These are phyloP conservation scores for Lasiosphaeria hispida DNA, from an alignment of 495 filamentous ascomycete species.

Conservation along the genomic window DNA sequence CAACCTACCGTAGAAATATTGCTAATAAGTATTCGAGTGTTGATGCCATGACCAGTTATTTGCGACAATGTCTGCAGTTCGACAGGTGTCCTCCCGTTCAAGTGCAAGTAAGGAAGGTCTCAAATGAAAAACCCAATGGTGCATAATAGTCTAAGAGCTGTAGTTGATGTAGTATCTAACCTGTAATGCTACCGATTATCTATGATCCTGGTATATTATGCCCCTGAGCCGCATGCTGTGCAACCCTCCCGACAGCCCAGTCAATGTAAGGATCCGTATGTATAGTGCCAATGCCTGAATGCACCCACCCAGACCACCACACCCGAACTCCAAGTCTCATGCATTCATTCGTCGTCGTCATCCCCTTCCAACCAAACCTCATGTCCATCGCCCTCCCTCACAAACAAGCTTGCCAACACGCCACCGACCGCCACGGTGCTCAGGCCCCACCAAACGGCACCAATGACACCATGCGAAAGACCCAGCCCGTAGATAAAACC, in stretches of 20 bases:
- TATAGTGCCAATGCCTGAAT: background rate
- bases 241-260: background rate
- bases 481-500: constrained; percentile 72
- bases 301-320: background rate
- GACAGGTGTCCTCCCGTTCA: too few species aligned
- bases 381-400: constrained; percentile 72
- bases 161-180: too few species aligned
- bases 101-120: too few species aligned
- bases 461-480: constrained; percentile 65
- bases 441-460: constrained; percentile 75
- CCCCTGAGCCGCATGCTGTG: background rate
- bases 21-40: too few species aligned
- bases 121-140: too few species aligned
- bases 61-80: too few species aligned
- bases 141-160: too few species aligned
- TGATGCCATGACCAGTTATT: too few species aligned
- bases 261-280: background rate
- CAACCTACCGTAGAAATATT: too few species aligned
- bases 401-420: constrained; percentile 59
- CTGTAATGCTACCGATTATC: too few species aligned
- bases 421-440: constrained; percentile 62
- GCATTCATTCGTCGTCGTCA: constrained; percentile 45
- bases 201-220: too few species aligned
- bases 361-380: constrained; percentile 68
- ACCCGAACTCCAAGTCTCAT: background rate